Conservation (phyloP, 441 rosid genomes). For the Macaranga tanarius region DNA sequence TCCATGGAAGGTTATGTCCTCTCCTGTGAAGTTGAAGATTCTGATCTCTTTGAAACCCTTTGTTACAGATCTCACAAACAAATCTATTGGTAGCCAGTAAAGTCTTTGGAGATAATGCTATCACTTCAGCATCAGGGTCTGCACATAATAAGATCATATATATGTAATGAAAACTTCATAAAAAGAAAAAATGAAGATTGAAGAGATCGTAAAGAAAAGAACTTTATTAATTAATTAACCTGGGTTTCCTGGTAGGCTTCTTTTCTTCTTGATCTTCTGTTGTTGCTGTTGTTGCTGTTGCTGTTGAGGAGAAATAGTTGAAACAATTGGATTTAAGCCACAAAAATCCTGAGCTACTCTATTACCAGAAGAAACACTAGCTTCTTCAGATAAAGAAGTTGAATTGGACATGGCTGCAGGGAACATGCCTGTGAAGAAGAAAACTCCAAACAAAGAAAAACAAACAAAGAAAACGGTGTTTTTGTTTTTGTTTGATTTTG, state of each 20-base stretch:
- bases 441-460: conserved; percentile 51
- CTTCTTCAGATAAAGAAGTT: conserved; percentile 67
- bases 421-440: conserved; percentile 51
- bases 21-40: conserved; percentile 89
- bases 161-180: not conserved
- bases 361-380: conserved; percentile 60
- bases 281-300: conserved; percentile 34
- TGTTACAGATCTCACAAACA: conserved; percentile 87
- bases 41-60: conserved; percentile 88
- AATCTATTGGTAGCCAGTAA: conserved; percentile 80
- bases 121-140: conserved; percentile 91
- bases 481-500: conserved; percentile 24
- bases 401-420: conserved; percentile 61
- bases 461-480: conserved; percentile 34
- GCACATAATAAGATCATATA: conserved; percentile 7
- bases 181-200: not conserved
- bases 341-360: conserved; percentile 46
- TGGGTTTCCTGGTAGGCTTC: conserved; percentile 93
- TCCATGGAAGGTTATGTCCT: conserved; percentile 95
- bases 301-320: conserved; percentile 45
- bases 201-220: not conserved
- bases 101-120: conserved; percentile 76
- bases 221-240: conserved; percentile 35
- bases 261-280: conserved; percentile 67
- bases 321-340: conserved; percentile 39